A percentile compares a stretch with the other conserved stretches of the same genome.
Evolutionary conservation across 2,329 filamentous ascomycete species (phyloP).

Genomic region (Cordyceps tenuipes): DNA sequence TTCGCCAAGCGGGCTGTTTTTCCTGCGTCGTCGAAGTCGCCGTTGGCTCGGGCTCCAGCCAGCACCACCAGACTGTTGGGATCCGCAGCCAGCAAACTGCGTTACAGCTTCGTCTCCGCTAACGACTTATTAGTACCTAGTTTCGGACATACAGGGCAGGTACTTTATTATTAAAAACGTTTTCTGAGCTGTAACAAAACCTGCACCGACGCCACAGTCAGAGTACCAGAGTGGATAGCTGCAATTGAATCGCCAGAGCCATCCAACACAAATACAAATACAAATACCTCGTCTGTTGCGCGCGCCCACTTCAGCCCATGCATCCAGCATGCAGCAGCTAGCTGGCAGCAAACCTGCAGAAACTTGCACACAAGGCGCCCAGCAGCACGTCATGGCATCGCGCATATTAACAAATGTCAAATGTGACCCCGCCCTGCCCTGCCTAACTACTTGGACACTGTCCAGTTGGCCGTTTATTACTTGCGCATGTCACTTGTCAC

Average conservation of each 20-base stretch:
- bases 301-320: slow-evolving; percentile 5
- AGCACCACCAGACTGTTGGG: slow-evolving; percentile 8
- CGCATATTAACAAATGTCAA: neutral
- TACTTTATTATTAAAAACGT: neutral
- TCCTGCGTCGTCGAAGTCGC: neutral
- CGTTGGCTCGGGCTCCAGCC: neutral
- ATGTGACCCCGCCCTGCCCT: neutral
- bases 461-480: neutral
- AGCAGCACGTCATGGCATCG: slow-evolving; percentile 6
- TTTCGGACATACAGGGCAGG: too few species aligned
- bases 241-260: slow-evolving; percentile 1
- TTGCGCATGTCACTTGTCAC: neutral
- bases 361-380: neutral
- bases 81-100: slow-evolving; percentile 8
- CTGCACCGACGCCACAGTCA: slow-evolving; percentile 1
- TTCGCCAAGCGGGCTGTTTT: neutral
- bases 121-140: too few species aligned
- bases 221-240: neutral
- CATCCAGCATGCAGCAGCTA: neutral
- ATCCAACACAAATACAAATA: too few species aligned
- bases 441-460: neutral
- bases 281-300: neutral
- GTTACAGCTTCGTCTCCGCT: slow-evolving; percentile 1
- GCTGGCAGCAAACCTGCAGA: neutral
- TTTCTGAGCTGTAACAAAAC: slow-evolving; percentile 11